These are phyloP conservation scores for Rhizopogon rudus DNA, from an alignment of 768 basidiomycete genomes.

Conservation along the genomic window DNA sequence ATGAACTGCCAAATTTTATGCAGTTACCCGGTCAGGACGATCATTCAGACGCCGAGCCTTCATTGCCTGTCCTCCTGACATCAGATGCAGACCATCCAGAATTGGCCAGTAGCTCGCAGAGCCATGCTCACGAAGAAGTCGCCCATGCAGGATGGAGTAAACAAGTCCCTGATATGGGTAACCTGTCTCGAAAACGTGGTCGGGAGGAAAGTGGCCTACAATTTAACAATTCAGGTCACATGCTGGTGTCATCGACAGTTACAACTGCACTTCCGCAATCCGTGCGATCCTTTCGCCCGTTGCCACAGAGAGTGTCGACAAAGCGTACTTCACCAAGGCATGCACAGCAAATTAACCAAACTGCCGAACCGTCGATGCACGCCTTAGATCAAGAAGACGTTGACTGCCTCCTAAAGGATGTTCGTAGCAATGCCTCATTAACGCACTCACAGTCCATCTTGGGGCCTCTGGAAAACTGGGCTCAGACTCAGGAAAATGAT, in stretches of 20 bases:
- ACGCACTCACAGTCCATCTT: not conserved
- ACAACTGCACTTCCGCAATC: not conserved
- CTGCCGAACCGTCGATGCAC: not conserved
- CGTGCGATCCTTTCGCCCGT: slow-evolving; percentile 10
- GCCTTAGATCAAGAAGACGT: slow-evolving; percentile 3
- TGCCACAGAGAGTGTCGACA: slow-evolving; percentile 13
- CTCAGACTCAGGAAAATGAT: slow-evolving; percentile 19
- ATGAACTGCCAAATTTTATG: not conserved
- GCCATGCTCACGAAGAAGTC: not conserved
- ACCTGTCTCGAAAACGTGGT: not conserved
- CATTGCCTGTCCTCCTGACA: too few species aligned
- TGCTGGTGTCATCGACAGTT: not conserved
- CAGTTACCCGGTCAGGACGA: not conserved
- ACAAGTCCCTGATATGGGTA: not conserved
- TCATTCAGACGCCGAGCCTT: not conserved
- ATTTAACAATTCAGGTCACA: not conserved
- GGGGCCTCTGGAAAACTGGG: slow-evolving; percentile 17
- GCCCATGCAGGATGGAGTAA: not conserved
- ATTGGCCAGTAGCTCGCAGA: not conserved
- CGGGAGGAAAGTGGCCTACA: not conserved
- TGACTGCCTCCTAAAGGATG: slow-evolving; percentile 16
- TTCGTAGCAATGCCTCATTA: slow-evolving; percentile 10
- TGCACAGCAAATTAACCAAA: not conserved
- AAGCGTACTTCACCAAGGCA: not conserved
- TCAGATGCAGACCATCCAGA: not conserved